These are phyloP conservation scores for Oryza meyeriana DNA, from an alignment of 176 grass and related monocot genomes.

Conservation along the genomic window DNA sequence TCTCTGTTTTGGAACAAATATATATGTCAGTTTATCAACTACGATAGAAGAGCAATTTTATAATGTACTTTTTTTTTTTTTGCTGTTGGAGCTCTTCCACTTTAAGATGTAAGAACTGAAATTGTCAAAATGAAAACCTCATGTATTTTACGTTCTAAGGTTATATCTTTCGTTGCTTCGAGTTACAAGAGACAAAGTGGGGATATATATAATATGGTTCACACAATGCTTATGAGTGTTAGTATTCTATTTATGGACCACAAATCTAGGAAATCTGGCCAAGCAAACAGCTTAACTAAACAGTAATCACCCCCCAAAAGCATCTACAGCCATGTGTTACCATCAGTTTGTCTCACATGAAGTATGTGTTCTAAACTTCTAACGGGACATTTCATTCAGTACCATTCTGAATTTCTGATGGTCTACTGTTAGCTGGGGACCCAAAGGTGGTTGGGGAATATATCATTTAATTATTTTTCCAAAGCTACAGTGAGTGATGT, in stretches of 20 bases:
- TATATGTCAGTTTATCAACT: background rate
- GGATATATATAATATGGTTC: background rate
- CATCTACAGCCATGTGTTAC: conserved; percentile 8
- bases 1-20: background rate
- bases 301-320: background rate
- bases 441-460: conserved; percentile 33
- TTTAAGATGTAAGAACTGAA: background rate
- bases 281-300: background rate
- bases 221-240: background rate
- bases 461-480: conserved; percentile 10
- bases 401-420: background rate
- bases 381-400: conserved; percentile 20
- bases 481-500: background rate
- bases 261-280: background rate
- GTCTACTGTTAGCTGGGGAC: background rate
- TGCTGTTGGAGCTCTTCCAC: background rate
- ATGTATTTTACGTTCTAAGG: background rate
- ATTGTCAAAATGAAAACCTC: background rate
- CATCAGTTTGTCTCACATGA: conserved; percentile 31
- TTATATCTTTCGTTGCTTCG: background rate
- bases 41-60: background rate
- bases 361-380: background rate
- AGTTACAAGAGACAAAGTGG: background rate
- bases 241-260: background rate
- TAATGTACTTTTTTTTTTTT: too few relatives aligned